Evolutionary conservation across 768 basidiomycete species (phyloP).

Genomic region (Agaricus subrufescens): DNA sequence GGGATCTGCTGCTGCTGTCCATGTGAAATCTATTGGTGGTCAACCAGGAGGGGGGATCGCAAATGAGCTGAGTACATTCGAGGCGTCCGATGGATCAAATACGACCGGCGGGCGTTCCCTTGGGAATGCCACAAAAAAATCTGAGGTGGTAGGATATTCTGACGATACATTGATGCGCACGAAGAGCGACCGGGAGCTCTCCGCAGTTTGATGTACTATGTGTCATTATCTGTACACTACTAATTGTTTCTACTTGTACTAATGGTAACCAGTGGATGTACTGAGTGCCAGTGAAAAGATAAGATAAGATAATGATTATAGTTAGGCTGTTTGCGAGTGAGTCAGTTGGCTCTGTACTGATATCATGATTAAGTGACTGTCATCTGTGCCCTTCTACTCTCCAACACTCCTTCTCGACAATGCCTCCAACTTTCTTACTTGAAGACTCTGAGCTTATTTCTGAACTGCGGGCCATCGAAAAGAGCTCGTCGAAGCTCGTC

Average conservation of each 20-base stretch:
- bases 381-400: neutral
- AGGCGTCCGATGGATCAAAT: neutral
- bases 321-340: too few species aligned
- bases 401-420: slow-evolving; percentile 4
- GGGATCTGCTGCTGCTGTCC: neutral
- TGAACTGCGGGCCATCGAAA: slow-evolving; percentile 46
- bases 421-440: slow-evolving; percentile 13
- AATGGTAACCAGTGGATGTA: neutral
- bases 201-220: neutral
- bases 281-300: neutral
- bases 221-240: neutral
- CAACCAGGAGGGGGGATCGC: neutral
- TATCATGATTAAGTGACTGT: too few species aligned
- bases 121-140: neutral
- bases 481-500: slow-evolving; percentile 60
- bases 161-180: neutral
- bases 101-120: neutral
- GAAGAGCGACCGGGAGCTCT: neutral
- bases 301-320: neutral
- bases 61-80: slow-evolving; percentile 3
- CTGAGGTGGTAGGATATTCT: neutral
- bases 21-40: neutral
- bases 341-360: too few species aligned
- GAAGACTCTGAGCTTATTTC: slow-evolving; percentile 60
- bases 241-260: neutral